phyloP scores from a whole-genome alignment of 441 rosid genomes.

The Viola pubescens region DNA sequence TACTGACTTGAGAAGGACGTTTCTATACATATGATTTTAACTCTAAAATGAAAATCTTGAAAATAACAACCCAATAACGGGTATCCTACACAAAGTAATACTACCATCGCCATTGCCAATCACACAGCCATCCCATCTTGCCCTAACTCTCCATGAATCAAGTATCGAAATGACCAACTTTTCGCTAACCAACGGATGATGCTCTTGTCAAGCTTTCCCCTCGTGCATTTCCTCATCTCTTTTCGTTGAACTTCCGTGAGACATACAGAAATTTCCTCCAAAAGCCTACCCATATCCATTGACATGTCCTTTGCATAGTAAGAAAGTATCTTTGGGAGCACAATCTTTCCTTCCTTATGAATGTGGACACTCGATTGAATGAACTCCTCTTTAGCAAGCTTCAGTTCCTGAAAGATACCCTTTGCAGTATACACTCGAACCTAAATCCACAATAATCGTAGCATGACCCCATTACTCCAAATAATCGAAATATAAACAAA shows the following conservation, averaged over 20 bases:
- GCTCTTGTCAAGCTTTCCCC: constrained; percentile 37
- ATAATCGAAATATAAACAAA: not conserved
- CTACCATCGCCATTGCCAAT: not conserved
- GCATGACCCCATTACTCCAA: not conserved
- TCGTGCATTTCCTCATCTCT: constrained; percentile 34
- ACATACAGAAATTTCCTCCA: constrained; percentile 32
- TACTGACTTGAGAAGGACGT: too few relatives aligned
- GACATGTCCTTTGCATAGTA: constrained; percentile 64
- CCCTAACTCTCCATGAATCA: constrained; percentile 39
- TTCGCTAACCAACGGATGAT: constrained; percentile 55
- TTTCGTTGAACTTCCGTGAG: constrained; percentile 39
- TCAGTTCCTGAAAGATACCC: constrained; percentile 51
- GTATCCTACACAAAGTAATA: too few relatives aligned
- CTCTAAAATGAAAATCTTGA: too few relatives aligned
- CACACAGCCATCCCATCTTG: constrained; percentile 22
- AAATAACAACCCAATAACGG: too few relatives aligned
- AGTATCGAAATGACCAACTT: constrained; percentile 53
- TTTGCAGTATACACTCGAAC: constrained; percentile 57
- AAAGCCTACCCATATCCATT: constrained; percentile 27
- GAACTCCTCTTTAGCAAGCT: constrained; percentile 50
- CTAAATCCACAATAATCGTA: constrained; percentile 23
- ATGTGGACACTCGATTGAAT: constrained; percentile 40
- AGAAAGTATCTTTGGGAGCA: constrained; percentile 48
- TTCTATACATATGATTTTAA: too few relatives aligned
- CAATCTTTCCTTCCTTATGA: constrained; percentile 49